Conservation (phyloP, 495 filamentous ascomycete species). For the Penicillium egyptiacum region DNA sequence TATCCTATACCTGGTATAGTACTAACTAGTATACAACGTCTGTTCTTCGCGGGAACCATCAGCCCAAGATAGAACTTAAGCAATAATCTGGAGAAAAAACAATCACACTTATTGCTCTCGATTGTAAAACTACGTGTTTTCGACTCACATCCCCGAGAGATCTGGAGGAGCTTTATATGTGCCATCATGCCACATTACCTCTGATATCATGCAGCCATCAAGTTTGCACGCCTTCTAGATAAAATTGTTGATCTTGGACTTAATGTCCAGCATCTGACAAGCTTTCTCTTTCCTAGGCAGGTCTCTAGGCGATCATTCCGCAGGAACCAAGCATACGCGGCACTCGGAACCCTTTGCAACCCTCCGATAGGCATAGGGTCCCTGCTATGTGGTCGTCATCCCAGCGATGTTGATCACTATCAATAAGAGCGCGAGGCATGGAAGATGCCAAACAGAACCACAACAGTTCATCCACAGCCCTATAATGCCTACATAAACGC, state of each 20-base stretch:
- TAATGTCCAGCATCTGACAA: constrained; percentile 3
- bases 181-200: not conserved
- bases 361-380: constrained; percentile 13
- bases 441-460: constrained; percentile 16
- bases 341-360: constrained; percentile 4
- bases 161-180: not conserved
- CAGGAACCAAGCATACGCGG: constrained; percentile 3
- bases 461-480: constrained; percentile 10
- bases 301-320: constrained; percentile 26
- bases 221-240: not conserved
- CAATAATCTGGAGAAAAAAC: not conserved
- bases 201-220: not conserved
- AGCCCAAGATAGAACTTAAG: not conserved
- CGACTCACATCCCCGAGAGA: not conserved
- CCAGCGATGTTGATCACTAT: constrained; percentile 20
- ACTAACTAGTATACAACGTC: not conserved
- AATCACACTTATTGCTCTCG: not conserved
- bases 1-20: not conserved
- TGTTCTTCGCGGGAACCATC: not conserved
- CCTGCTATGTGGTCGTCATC: constrained; percentile 25
- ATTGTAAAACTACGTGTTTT: not conserved
- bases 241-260: not conserved
- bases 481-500: constrained; percentile 20
- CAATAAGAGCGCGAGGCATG: constrained; percentile 23
- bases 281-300: constrained; percentile 10